These are phyloP conservation scores for Echria macrotheca DNA, from an alignment of 495 filamentous ascomycete genomes.

Conservation along the genomic window DNA sequence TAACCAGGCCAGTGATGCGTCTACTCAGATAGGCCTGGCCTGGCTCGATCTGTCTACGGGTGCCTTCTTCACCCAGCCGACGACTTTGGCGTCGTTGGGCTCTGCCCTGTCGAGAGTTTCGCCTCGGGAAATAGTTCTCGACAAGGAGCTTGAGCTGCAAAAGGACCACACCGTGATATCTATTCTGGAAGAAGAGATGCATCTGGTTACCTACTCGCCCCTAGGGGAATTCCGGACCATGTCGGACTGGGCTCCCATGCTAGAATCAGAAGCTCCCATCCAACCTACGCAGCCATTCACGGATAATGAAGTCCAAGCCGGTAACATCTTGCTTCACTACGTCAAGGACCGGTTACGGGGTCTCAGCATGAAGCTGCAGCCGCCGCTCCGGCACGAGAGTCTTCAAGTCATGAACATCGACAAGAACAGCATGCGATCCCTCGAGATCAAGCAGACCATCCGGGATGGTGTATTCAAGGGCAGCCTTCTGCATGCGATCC, in stretches of 20 bases:
- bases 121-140: constrained; percentile 79
- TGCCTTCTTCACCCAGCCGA: constrained; percentile 82
- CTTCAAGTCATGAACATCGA: constrained; percentile 85
- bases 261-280: constrained; percentile 59
- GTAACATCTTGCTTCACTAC: constrained; percentile 73
- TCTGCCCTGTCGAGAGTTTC: constrained; percentile 76
- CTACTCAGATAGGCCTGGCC: constrained; percentile 64
- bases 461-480: constrained; percentile 69
- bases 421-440: constrained; percentile 77
- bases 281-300: constrained; percentile 37
- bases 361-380: constrained; percentile 76
- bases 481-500: constrained; percentile 82
- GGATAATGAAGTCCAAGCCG: constrained; percentile 56
- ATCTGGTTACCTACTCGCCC: constrained; percentile 52
- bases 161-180: constrained; percentile 38
- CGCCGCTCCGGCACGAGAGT: constrained; percentile 64
- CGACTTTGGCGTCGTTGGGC: constrained; percentile 62
- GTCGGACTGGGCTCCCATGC: constrained; percentile 65
- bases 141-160: constrained; percentile 51
- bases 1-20: constrained; percentile 8
- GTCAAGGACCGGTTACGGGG: constrained; percentile 72
- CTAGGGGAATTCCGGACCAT: constrained; percentile 46
- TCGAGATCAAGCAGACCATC: constrained; percentile 84
- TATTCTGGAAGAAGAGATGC: constrained; percentile 49
- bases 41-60: constrained; percentile 96